Conservation (phyloP, 2,329 filamentous ascomycete genomes). For the Claviceps pazoutovae region DNA sequence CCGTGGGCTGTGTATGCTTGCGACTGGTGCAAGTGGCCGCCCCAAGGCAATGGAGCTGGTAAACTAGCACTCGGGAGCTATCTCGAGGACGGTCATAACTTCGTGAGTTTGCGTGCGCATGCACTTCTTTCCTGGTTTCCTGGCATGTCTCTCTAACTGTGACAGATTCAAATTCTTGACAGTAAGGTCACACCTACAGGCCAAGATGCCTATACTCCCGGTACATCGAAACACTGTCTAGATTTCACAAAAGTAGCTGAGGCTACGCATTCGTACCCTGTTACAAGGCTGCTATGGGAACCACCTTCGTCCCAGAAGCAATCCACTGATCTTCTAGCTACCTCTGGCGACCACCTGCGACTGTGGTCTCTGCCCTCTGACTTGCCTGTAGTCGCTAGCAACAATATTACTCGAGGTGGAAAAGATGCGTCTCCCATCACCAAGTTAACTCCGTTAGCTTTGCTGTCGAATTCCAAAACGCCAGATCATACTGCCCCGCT, state of each 20-base stretch:
- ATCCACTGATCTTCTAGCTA: constrained; percentile 86
- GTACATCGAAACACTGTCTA: constrained; percentile 58
- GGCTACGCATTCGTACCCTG: constrained; percentile 93
- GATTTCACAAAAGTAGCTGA: constrained; percentile 92
- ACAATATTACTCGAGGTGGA: constrained; percentile 50
- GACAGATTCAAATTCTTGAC: constrained; percentile 90
- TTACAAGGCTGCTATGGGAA: constrained; percentile 91
- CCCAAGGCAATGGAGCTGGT: constrained; percentile 65
- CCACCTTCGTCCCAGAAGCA: constrained; percentile 90
- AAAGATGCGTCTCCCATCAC: constrained; percentile 44
- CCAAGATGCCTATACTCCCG: constrained; percentile 53
- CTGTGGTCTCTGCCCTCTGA: constrained; percentile 82
- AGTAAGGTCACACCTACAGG: constrained; percentile 63
- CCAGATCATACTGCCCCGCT: constrained; percentile 94
- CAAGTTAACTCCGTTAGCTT: constrained; percentile 83
- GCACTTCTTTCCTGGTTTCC: neutral
- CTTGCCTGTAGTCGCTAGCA: constrained; percentile 40
- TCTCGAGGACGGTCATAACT: constrained; percentile 95
- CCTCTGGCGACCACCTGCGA: constrained; percentile 84
- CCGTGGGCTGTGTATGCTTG: constrained; percentile 95
- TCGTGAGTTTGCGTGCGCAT: constrained; percentile 41
- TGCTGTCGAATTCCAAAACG: constrained; percentile 95
- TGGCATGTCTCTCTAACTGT: constrained; percentile 4
- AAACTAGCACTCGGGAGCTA: constrained; percentile 95
- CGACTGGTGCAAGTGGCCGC: constrained; percentile 98